Evolutionary conservation across 2,329 filamentous ascomycete genomes (phyloP).

Genomic region (Dactylellina drechsleri): DNA sequence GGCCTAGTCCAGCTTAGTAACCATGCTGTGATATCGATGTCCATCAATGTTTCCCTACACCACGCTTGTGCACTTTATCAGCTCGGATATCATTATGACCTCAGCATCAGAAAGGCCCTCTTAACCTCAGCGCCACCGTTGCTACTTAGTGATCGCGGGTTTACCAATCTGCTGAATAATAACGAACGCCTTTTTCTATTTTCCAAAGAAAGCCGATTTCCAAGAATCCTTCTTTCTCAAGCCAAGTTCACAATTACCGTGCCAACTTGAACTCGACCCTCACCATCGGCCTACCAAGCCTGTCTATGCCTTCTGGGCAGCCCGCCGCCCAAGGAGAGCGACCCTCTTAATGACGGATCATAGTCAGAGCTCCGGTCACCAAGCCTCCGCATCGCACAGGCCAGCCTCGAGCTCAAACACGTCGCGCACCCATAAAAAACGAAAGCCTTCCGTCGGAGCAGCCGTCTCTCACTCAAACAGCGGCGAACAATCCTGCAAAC

Average conservation of each 20-base stretch:
- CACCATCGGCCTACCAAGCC: conserved; percentile 6
- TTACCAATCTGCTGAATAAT: conserved; percentile 17
- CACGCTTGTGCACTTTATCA: background rate
- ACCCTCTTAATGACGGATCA: conserved; percentile 52
- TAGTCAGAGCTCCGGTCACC: conserved; percentile 33
- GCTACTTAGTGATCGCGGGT: background rate
- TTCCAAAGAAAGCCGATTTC: background rate
- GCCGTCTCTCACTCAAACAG: conserved; percentile 13
- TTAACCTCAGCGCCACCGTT: background rate
- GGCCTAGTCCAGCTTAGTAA: background rate
- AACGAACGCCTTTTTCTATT: background rate
- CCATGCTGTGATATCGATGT: conserved; percentile 3
- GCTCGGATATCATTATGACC: conserved; percentile 1
- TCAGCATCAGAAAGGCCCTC: background rate
- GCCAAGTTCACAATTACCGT: background rate
- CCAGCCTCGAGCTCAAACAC: conserved; percentile 25
- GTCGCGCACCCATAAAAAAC: conserved; percentile 39
- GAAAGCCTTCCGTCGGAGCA: conserved; percentile 43
- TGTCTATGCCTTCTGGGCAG: conserved; percentile 17
- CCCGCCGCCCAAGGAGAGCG: conserved; percentile 26
- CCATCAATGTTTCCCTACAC: background rate
- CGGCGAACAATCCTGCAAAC: conserved; percentile 33
- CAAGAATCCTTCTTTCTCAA: background rate
- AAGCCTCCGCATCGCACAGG: conserved; percentile 44
- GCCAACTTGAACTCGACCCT: conserved; percentile 8